Base-by-base conservation (phyloP, 2,329 filamentous ascomycete genomes). In the Lachnellula cervina region DNA sequence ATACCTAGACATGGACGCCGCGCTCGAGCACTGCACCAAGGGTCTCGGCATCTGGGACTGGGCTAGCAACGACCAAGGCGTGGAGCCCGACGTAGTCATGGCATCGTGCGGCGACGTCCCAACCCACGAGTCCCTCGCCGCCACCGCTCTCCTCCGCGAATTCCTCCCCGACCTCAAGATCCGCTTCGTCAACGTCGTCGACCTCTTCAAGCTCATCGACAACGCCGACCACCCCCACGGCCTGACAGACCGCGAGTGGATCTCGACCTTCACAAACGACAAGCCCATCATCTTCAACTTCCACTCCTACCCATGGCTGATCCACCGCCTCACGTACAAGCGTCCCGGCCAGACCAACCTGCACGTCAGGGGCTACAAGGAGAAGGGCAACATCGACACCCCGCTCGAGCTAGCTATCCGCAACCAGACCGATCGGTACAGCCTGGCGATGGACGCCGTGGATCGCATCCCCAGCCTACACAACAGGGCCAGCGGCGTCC, bases 361-460 rank as follows among this genome's bases (percentile, higher is more conserved):
- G 59, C 83, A 89, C 64, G 88, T 92, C n/a, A 78, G 84, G 34
- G 88, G 88, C 1, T 92, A 91, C 76, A 84, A 81, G 67, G 88
- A 92, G 76, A 91, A 92, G 79, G 88, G 88, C 47, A 92, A 91
- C 70, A 91, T 91, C 63, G 87, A 92, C 69, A 91, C 88, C 0
- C 88, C 88, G 1, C 81, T 91, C 19, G 88, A 90, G 72, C 75
- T 92, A 60, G 88, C 88, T 28, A 89, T 91, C 68, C 79, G 87
- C 57, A 92, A 92, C 72, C 79, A 86, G 65, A 88, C 87, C 0
- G 88, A 92, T 72, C 80, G 88, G 28, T 92, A 87, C 74, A 88
- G 84, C 63, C 73, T 92, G 38, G 88, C 88, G 9, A 89, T 92
- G 58, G 83, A 87, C 65, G 88, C 88, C 14, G 87, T 92, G 56